Evolutionary conservation across 345 rosid genomes (phyloP), one percentile per base, ranked within the genome.

Genomic region (Viola odorata): DNA sequence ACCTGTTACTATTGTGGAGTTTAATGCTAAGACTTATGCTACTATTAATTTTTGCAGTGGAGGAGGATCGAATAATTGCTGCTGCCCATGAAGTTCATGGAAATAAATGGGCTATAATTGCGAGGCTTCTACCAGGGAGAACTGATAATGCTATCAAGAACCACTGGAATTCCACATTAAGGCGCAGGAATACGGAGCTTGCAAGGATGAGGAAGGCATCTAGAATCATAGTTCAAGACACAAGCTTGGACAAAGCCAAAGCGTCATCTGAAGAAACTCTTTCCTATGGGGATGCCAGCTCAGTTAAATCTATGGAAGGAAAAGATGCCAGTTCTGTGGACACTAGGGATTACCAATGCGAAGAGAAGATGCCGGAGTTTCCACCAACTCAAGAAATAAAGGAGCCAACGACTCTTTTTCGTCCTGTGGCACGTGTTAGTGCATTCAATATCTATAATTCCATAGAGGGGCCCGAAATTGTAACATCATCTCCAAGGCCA

Each of bases 71-170:
- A 16, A 81, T 81, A 50, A 85, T 88, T 62, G 74, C 84, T 61
- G 50, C 65, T 45, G 87, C 91, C n/a, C 96, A 91, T 72, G 85
- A 79, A 4, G 60, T 79, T 45, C 96, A 88, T 55, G 91, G 96
- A 62, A 91, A 91, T 83, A 91, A 82, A 75, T 87, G 97, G 94
- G 92, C 91, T 39, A 80, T 64, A 3, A 91, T 91, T 52, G 91
- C 98, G 11, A 83, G 81, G 71, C 82, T 86, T 51, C 82, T 91
- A 49, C 88, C 84, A 0, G 96, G 98, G 55, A 80, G 98, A 72
- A 91, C 98, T 55, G 98, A 91, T 71, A 88, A 91, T 48, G 84
- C 96, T 66, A 88, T 88, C 50, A 88, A 91, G 73, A 86, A 88
- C 64, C 96, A 88, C 50, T 91, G 98, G 98, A 91, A 91, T 74